A percentile compares a stretch with the other conserved stretches of the same genome.
Evolutionary conservation across 768 basidiomycete species (phyloP).

Genomic region (Hericium erinaceus): DNA sequence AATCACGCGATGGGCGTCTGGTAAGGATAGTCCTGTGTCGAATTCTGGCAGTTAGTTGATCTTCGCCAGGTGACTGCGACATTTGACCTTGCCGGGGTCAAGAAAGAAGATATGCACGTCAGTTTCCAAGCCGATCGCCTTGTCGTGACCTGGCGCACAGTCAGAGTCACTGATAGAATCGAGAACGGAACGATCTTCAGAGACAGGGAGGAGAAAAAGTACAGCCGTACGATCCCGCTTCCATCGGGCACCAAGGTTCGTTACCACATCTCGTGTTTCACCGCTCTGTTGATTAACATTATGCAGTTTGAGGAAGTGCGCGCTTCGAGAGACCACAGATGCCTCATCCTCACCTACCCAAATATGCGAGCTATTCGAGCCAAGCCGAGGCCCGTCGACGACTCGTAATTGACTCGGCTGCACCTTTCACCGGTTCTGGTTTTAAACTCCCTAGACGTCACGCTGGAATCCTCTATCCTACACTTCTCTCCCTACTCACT

Average conservation of each 20-base stretch:
- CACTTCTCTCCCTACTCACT: too few relatives aligned
- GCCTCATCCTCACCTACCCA: slow-evolving; percentile 58
- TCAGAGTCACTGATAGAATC: slow-evolving; percentile 50
- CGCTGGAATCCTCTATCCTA: too few relatives aligned
- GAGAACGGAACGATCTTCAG: slow-evolving; percentile 53
- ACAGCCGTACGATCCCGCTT: slow-evolving; percentile 58
- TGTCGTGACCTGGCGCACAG: slow-evolving; percentile 57
- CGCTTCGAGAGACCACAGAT: slow-evolving; percentile 48
- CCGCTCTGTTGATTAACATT: neutral
- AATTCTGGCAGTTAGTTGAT: slow-evolving; percentile 9
- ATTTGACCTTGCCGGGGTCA: slow-evolving; percentile 61
- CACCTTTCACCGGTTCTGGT: too few relatives aligned
- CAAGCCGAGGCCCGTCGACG: neutral
- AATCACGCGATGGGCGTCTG: slow-evolving; percentile 58
- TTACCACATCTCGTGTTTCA: neutral
- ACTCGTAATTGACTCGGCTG: neutral
- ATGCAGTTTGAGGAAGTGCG: slow-evolving; percentile 65
- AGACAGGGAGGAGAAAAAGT: slow-evolving; percentile 54
- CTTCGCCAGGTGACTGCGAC: slow-evolving; percentile 48
- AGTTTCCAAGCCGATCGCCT: slow-evolving; percentile 56
- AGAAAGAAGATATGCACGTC: slow-evolving; percentile 68
- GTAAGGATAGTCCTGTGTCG: slow-evolving; percentile 22
- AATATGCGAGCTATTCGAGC: slow-evolving; percentile 15
- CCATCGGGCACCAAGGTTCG: slow-evolving; percentile 66
- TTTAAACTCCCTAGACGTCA: too few relatives aligned